Base-by-base conservation (phyloP, 768 basidiomycete genomes). In the Leccinum subgranulosum region DNA sequence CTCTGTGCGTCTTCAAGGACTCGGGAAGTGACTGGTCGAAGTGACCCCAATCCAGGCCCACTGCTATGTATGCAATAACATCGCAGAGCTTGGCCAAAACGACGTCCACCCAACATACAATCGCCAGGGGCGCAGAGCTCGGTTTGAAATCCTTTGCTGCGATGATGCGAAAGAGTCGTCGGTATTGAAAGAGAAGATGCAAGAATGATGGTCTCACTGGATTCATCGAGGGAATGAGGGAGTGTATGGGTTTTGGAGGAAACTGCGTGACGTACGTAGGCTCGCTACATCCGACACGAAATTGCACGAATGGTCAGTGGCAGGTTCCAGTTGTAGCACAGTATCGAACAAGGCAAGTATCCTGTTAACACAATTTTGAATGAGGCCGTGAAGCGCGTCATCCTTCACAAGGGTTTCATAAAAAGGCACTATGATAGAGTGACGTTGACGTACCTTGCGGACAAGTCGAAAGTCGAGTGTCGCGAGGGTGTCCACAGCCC, bases 71-170 rank as follows among this genome's bases (percentile, higher is more conserved):
- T 31, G 74, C 61, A 21, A 65, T 60, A 12, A 71, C 69, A 50
- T 79, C 74, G 31, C 80, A 77, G 6, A 90, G 65, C 61, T 77
- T 82, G 10, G 79, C 79, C 23, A 91, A 65, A 7, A 89, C 55
- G 49, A 79, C 72, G 56, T 91, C 88, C 10, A 83, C 82, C 84
- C 86, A 90, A 63, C 83, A 89, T 52, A 85, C 71, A n/a, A 80
- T 58, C 12, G 76, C 66, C 3, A 69, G 55, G n/a, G 71, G 45
- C 33, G 66, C 50, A 33, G 69, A 49, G n/a, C 56, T 60, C 12
- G 60, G 56, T 4, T 60, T 29, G n/a, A 69, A 41, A 31, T 74
- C 68, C 33, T 66, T 68, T 12, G 74, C 67, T 11, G 79, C 81
- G 49, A 81, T 72, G 29, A 58, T 47, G 53, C 79, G 81, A 63